phyloP scores from a whole-genome alignment of 352 stramenopile species.

The Elongisporangium undulatum region DNA sequence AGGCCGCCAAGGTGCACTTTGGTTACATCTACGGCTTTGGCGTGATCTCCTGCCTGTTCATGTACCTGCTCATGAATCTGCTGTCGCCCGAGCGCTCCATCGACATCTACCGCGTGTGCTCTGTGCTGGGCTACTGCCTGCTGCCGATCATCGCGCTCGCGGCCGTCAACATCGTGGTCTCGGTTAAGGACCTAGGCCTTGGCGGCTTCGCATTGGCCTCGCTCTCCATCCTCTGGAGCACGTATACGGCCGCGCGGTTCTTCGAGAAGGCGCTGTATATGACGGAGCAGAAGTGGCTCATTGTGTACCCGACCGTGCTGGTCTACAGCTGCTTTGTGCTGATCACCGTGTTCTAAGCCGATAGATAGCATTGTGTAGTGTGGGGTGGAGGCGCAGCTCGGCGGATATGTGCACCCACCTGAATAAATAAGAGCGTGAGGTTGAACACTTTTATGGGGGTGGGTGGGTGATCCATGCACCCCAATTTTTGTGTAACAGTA shows the following conservation, averaged over 20 bases:
- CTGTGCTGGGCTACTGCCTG: constrained; percentile 96
- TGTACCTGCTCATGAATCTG: constrained; percentile 97
- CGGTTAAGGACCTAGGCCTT: constrained; percentile 70
- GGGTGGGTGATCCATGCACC: too few relatives aligned
- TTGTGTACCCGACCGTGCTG: constrained; percentile 96
- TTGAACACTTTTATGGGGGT: neutral
- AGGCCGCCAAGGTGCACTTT: constrained; percentile 95
- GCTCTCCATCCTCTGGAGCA: constrained; percentile 93
- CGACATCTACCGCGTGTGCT: constrained; percentile 92
- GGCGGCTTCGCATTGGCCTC: constrained; percentile 84
- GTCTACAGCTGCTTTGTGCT: constrained; percentile 98
- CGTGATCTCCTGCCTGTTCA: constrained; percentile 93
- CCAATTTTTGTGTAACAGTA: neutral
- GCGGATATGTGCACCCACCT: neutral
- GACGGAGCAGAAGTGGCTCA: constrained; percentile 95
- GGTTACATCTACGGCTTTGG: constrained; percentile 99
- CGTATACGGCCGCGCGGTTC: constrained; percentile 91
- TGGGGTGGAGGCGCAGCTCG: too few relatives aligned
- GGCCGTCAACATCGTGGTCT: constrained; percentile 90
- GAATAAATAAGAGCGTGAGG: neutral
- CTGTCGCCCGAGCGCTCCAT: constrained; percentile 86
- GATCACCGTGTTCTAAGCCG: constrained; percentile 96
- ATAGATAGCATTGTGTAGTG: neutral
- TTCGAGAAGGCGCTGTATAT: constrained; percentile 96
- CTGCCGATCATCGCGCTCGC: constrained; percentile 96